Percentiles rank a stretch among this genome's conserved stretches.
phyloP scores from a whole-genome alignment of 225 moss, liverwort and hornwort genomes.

The Ulota crispa region DNA sequence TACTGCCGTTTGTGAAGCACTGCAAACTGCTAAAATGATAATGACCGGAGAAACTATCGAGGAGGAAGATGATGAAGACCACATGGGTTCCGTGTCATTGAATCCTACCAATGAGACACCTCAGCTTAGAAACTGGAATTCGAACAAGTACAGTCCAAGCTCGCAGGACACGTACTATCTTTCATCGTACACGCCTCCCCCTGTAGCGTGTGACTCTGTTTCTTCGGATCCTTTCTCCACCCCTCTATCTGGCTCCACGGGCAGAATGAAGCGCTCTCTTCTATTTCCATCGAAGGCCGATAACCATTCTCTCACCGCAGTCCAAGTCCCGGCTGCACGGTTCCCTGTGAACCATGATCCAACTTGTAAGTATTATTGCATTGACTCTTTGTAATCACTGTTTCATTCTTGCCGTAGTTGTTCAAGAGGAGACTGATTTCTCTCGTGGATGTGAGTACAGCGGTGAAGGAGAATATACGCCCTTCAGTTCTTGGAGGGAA shows the following conservation, averaged over 20 bases:
- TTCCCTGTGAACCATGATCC: slow-evolving; percentile 3
- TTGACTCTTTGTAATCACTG: neutral
- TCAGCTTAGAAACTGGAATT: slow-evolving; percentile 33
- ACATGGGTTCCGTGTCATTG: slow-evolving; percentile 12
- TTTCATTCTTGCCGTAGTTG: neutral
- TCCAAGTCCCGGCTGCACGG: neutral
- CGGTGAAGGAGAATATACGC: slow-evolving; percentile 20
- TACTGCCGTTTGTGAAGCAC: slow-evolving; percentile 66
- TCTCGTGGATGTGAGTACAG: slow-evolving; percentile 28
- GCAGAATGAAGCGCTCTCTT: slow-evolving; percentile 47
- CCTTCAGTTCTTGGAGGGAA: slow-evolving; percentile 18
- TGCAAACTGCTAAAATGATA: slow-evolving; percentile 61
- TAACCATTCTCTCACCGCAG: neutral
- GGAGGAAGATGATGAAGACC: slow-evolving; percentile 27
- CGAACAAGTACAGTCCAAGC: slow-evolving; percentile 39
- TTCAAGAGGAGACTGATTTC: neutral
- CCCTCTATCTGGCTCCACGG: slow-evolving; percentile 27
- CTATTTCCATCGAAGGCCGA: slow-evolving; percentile 34
- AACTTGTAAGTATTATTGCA: slow-evolving; percentile 23
- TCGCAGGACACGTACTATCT: slow-evolving; percentile 49
- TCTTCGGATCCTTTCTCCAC: slow-evolving; percentile 38
- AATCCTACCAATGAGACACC: slow-evolving; percentile 24
- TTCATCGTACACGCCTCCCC: slow-evolving; percentile 46
- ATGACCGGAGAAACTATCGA: slow-evolving; percentile 29
- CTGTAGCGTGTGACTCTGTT: slow-evolving; percentile 35